Evolutionary conservation across 768 basidiomycete genomes (phyloP).

Genomic region (Pluteus cervinus): DNA sequence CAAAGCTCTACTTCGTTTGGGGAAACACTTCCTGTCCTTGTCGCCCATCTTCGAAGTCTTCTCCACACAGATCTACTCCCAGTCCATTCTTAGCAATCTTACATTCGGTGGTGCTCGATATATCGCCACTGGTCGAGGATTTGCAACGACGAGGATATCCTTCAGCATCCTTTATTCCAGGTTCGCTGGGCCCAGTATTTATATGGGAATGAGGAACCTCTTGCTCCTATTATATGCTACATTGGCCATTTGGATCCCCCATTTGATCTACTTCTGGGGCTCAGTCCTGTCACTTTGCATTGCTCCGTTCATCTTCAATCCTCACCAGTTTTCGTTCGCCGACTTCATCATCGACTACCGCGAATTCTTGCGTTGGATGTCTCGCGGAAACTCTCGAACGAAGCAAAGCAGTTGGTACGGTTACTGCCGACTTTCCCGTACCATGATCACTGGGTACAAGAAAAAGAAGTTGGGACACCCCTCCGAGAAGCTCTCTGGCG

Average conservation of each 20-base stretch:
- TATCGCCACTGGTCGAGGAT: slow-evolving; percentile 98
- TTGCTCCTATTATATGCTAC: slow-evolving; percentile 87
- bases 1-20: slow-evolving; percentile 88
- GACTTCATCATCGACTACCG: slow-evolving; percentile 99
- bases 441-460: slow-evolving; percentile 98
- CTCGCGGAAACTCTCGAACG: slow-evolving; percentile 91
- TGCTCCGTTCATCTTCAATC: slow-evolving; percentile 98
- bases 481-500: slow-evolving; percentile 93
- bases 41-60: slow-evolving; percentile 99
- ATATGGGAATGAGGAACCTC: slow-evolving; percentile 95
- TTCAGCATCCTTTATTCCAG: slow-evolving; percentile 98
- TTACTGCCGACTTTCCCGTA: slow-evolving; percentile 94
- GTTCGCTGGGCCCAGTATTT: slow-evolving; percentile 99
- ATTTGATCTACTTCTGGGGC: slow-evolving; percentile 98
- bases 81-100: slow-evolving; percentile 94
- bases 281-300: slow-evolving; percentile 93
- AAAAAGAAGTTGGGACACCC: slow-evolving; percentile 98
- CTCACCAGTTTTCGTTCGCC: slow-evolving; percentile 96
- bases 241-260: slow-evolving; percentile 87
- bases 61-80: slow-evolving; percentile 96
- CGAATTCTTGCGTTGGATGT: slow-evolving; percentile 99
- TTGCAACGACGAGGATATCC: slow-evolving; percentile 93
- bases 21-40: slow-evolving; percentile 94
- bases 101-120: slow-evolving; percentile 98
- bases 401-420: slow-evolving; percentile 99